Evolutionary conservation across 805 yeast genomes (phyloP).

Genomic region (Candida andamanensis): DNA sequence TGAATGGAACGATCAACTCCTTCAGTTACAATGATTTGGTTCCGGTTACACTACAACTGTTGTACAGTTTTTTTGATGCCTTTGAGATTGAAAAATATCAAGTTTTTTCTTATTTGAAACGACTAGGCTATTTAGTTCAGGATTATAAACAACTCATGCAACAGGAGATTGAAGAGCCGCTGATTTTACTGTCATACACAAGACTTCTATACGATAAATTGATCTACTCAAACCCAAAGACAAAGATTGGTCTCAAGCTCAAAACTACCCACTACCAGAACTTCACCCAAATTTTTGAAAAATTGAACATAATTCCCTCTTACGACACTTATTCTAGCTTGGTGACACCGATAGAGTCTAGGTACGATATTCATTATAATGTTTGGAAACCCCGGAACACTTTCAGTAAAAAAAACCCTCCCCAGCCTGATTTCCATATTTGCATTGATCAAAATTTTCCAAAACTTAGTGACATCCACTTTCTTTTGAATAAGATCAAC

Average conservation of each 20-base stretch:
- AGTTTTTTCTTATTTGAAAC: conserved; percentile 68
- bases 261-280: conserved; percentile 6
- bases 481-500: conserved; percentile 17
- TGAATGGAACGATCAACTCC: conserved; percentile 11
- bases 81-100: conserved; percentile 37
- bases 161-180: background rate
- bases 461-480: conserved; percentile 34
- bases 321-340: conserved; percentile 3
- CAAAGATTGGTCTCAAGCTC: conserved; percentile 3
- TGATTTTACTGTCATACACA: too few species aligned
- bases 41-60: conserved; percentile 55
- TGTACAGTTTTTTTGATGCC: conserved; percentile 39
- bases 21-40: conserved; percentile 20
- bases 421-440: conserved; percentile 70
- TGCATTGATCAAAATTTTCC: conserved; percentile 52
- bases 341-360: background rate
- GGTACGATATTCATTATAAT: conserved; percentile 44
- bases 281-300: conserved; percentile 3
- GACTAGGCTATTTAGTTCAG: conserved; percentile 70
- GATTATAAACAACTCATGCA: conserved; percentile 10
- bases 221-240: background rate
- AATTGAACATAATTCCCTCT: conserved; percentile 4
- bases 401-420: conserved; percentile 68
- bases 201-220: background rate
- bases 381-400: conserved; percentile 81